Conservation (phyloP, 1,284 basidiomycete genomes). For the Golubevia pallescens region DNA sequence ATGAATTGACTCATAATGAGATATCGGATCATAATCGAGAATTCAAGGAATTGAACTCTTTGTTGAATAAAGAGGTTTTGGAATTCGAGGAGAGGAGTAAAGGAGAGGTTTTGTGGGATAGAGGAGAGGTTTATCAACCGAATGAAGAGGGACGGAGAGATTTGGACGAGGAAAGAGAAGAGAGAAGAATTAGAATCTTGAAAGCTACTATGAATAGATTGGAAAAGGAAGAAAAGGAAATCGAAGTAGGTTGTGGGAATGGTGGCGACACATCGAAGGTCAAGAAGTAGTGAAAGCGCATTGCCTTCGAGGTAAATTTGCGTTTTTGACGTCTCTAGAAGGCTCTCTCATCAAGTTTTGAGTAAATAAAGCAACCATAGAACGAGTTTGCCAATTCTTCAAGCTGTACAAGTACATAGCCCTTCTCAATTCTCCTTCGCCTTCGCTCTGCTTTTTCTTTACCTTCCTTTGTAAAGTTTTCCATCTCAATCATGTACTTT, state of each 20-base stretch:
- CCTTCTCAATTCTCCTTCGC: too few species aligned
- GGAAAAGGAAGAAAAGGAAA: slow-evolving; percentile 18
- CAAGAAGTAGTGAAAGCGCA: too few species aligned
- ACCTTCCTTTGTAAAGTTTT: too few species aligned
- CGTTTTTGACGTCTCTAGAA: too few species aligned
- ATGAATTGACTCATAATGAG: slow-evolving; percentile 54
- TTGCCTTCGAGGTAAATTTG: too few species aligned
- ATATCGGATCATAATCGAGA: slow-evolving; percentile 46
- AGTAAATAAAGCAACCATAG: too few species aligned
- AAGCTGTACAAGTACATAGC: too few species aligned
- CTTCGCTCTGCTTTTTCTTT: too few species aligned
- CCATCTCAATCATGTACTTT: too few species aligned
- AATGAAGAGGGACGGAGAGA: slow-evolving; percentile 3
- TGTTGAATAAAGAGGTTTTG: slow-evolving; percentile 49
- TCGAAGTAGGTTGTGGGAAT: slow-evolving; percentile 14
- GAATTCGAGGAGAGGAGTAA: slow-evolving; percentile 24
- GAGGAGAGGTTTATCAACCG: slow-evolving; percentile 7
- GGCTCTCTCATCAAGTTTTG: too few species aligned
- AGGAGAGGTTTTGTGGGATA: not conserved
- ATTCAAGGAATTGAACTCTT: slow-evolving; percentile 52
- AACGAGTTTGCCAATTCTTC: too few species aligned
- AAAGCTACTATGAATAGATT: slow-evolving; percentile 33
- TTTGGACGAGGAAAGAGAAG: slow-evolving; percentile 9
- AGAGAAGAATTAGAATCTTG: slow-evolving; percentile 27
- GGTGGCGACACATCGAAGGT: too few species aligned